Evolutionary conservation across 2,329 filamentous ascomycete genomes (phyloP), one percentile per base, ranked within the genome.

Genomic region (Daldinia sp.): DNA sequence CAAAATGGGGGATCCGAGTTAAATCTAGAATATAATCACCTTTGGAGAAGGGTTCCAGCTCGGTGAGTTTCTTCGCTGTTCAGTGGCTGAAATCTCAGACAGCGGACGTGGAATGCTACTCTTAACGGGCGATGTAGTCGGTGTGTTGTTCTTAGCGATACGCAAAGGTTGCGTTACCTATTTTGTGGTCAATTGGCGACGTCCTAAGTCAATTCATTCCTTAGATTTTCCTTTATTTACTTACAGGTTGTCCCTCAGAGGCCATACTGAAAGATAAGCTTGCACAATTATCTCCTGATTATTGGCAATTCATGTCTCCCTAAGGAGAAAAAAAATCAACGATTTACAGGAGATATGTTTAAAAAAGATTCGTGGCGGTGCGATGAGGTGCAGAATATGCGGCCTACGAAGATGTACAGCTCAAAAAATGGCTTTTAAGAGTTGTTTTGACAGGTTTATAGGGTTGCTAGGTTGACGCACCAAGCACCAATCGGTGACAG

Each of bases 11-110:
- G 56, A 41, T 21, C 27, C 56, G 48, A 58, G 45, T 61, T 59
- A 53, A 30, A 11, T 25, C 21, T 30, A 68, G 57, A 56, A 41
- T 30, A 58, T 21, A 69, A 67, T 77, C 83, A 94, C 90, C 85
- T 91, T 93, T 81, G 79, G 83, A 64, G 64, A 77, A 77, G 94
- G 90, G 73, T 90, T 93, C 87, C 90, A 96, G 81, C 91, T 96
- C 54, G 94, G 93, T 51, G 94, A 97, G 81, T 98, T 98, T 72
- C 94, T 87, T 75, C 94, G 87, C 77, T 88, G 90, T 79, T 94
- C 92, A 66, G 91, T 91, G 53, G 91, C 91, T 71, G 91, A 92
- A 74, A 99, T 88, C 81, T 99, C 95, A 65, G 93, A 91, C 68
- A 99, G 85, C 61, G 95, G 91, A 72, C 91, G 88, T 74, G 89